Evolutionary conservation across 345 rosid species (phyloP), one percentile per base, ranked within the genome.

Genomic region (Erucastrum elatum): DNA sequence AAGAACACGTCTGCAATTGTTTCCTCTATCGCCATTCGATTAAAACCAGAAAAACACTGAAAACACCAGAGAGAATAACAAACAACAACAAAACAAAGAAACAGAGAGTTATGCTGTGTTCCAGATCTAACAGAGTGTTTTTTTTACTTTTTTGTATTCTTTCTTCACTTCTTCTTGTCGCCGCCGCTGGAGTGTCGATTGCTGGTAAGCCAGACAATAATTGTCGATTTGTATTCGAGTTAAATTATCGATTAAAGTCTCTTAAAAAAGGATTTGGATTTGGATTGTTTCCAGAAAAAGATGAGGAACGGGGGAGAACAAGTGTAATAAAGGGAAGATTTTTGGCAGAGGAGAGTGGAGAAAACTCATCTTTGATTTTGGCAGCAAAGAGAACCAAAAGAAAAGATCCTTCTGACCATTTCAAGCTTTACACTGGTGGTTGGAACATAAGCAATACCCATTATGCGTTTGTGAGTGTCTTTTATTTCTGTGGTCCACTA

Each of bases 381-480:
- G 98, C 96, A 75, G 97, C 77, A 15, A 26, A 79, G 44, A 90
- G 90, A 76, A 94, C 97, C 2, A 70, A 67, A 30, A 84, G 98
- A 72, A 86, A 67, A 82, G 94, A 95, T 74, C 97, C 97, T 72
- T 41, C 77, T 27, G 71, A 90, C 30, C 2, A 83, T 77, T 88
- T 88, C 41, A 82, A 89, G 8, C 74, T 64, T 62, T 91, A 95
- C 76, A 80, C 84, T 39, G 94, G 97, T 75, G 99, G 99, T 55
- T 95, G 91, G 91, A 93, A 95, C 79, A 93, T 95, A 80, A 93
- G 94, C 88, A 86, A 80, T 66, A 0, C 65, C 6, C 87, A 93
- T 79, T 95, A 95, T 79, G 87, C 89, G 91, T 87, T 93, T 85
- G 99, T 95, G 84, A 87, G 99, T 39, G 4, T 3, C 88, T 70